These are phyloP conservation scores for Lactarius psammicola DNA, from an alignment of 768 basidiomycete species.

Conservation along the genomic window DNA sequence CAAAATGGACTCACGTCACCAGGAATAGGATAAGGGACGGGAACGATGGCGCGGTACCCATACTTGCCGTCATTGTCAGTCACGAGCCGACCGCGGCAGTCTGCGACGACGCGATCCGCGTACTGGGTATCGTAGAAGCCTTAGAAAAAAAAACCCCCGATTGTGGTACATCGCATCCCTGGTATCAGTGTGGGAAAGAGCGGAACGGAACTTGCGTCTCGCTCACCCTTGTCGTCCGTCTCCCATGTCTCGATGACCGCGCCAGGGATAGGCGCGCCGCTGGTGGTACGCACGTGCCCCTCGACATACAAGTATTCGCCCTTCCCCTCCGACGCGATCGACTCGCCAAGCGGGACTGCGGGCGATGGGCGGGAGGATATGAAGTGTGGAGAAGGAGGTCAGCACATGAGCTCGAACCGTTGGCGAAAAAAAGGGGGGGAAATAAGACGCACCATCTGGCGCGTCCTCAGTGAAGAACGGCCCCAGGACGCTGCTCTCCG, in stretches of 20 bases:
- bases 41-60: slow-evolving; percentile 70
- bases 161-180: background rate
- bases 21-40: slow-evolving; percentile 73
- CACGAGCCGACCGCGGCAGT: slow-evolving; percentile 68
- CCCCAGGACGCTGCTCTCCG: slow-evolving; percentile 75
- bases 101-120: slow-evolving; percentile 51
- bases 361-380: background rate
- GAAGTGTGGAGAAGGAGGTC: background rate
- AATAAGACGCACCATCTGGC: slow-evolving; percentile 52
- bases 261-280: slow-evolving; percentile 61
- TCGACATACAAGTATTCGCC: slow-evolving; percentile 82
- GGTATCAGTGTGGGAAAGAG: background rate
- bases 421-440: background rate
- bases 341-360: slow-evolving; percentile 63
- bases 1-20: slow-evolving; percentile 49
- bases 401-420: background rate
- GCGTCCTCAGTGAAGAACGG: slow-evolving; percentile 83
- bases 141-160: slow-evolving; percentile 8
- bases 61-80: slow-evolving; percentile 62
- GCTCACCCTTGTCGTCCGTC: slow-evolving; percentile 60
- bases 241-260: slow-evolving; percentile 85
- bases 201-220: background rate
- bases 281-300: slow-evolving; percentile 58
- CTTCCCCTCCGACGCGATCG: slow-evolving; percentile 85
- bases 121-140: slow-evolving; percentile 53